Conservation (phyloP, 306 rosid genomes). For the Cucumis sativus region DNA sequence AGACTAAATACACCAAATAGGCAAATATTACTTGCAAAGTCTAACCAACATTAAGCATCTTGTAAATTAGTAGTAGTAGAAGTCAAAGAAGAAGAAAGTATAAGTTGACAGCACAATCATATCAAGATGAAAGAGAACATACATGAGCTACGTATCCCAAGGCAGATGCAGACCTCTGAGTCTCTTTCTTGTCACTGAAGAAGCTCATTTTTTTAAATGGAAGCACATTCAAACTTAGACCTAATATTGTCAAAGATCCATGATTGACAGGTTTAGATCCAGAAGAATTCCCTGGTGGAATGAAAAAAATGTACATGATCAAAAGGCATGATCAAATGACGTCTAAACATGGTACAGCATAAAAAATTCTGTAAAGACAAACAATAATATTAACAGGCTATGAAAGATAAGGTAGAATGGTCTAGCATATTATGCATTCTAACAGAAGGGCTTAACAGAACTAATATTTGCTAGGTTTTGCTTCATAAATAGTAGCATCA, state of each 20-base stretch:
- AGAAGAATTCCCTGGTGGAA: slow-evolving; percentile 41
- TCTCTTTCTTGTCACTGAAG: slow-evolving; percentile 89
- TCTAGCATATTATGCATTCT: not conserved
- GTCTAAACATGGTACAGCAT: not conserved
- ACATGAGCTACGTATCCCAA: slow-evolving; percentile 88
- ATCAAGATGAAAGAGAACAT: slow-evolving; percentile 21
- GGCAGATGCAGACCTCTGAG: slow-evolving; percentile 82
- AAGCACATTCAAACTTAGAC: slow-evolving; percentile 69
- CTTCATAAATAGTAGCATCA: not conserved
- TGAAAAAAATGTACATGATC: not conserved
- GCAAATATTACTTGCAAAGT: too few relatives aligned
- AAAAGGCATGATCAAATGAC: slow-evolving; percentile 1
- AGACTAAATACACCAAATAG: not conserved
- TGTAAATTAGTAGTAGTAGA: not conserved
- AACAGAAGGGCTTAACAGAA: not conserved
- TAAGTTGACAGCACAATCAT: not conserved
- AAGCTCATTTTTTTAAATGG: slow-evolving; percentile 73
- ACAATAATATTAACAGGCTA: not conserved
- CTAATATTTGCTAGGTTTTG: not conserved
- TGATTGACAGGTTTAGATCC: slow-evolving; percentile 53
- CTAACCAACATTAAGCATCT: not conserved
- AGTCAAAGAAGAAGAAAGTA: not conserved
- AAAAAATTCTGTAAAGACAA: not conserved
- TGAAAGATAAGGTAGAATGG: not conserved
- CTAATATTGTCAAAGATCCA: slow-evolving; percentile 75